Base-by-base conservation (phyloP, 306 rosid genomes). In the Vigna angularis region DNA sequence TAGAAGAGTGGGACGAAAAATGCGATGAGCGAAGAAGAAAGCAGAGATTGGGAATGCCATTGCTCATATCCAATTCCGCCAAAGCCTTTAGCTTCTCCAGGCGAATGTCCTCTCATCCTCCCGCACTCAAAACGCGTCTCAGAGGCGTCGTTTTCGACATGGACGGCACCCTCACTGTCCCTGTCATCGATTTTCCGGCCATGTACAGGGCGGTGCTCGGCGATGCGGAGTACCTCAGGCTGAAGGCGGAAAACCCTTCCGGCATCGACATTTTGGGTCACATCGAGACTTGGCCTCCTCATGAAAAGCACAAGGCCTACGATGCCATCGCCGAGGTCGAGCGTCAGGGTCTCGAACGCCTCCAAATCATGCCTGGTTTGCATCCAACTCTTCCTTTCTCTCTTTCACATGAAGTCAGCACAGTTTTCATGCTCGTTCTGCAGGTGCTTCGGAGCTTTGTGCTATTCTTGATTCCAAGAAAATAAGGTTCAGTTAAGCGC, bases 161-260 rank as follows among this genome's bases (percentile, higher is more conserved):
- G 98, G 98, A 92, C 83, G 98, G 98, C 16, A 94, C 98, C 17
- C 93, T 94, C 6, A 94, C 98, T 6, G 87, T 94, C 22, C 98
- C 98, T 36, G 97, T 57, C 53, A 92, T 94, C 84, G 97, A 94
- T 80, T 94, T 94, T 66, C 28, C 86, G 6, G 87, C 98, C 68
- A 92, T 94, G 97, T 87, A 92, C 89, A 82, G 47, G 51, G 90
- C 97, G 4, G 97, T 94, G 17, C 98, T 92, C 0, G 98, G 97
- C 20, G 93, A 87, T 18, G 88, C 82, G 2, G 98, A 90, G 81
- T 92, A 87, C 62, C 56, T 12, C 0, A 79, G 95, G 45, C 81
- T 91, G 38, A 87, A 84, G 69, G 84, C 88, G 0, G 77, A 81
- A 32, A 87, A 6, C 73, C 97, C 97, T 62, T 86, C 85, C 4